Percentiles rank a stretch among this genome's conserved stretches.
These are phyloP conservation scores for Ligustrum vulgare DNA, from an alignment of 257 asterid species.

Conservation along the genomic window DNA sequence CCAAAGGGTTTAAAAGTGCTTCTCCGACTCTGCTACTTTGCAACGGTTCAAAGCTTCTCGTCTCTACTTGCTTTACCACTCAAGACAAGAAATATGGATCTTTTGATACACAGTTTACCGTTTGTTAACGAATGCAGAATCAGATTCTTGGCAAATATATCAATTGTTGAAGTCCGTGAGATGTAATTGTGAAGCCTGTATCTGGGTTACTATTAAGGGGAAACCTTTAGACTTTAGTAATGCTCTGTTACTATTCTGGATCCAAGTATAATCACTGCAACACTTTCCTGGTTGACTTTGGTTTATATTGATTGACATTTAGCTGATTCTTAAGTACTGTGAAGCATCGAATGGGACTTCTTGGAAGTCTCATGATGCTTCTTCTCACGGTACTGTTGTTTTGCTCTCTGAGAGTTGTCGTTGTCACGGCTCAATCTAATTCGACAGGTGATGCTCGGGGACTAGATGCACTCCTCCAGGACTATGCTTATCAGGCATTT, in stretches of 20 bases:
- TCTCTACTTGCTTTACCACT: conserved; percentile 16
- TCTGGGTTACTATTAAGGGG: not conserved
- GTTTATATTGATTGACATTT: not conserved
- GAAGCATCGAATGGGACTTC: conserved; percentile 51
- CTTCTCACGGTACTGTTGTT: conserved; percentile 32
- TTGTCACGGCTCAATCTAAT: conserved; percentile 2
- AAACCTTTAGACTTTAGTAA: not conserved
- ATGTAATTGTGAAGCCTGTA: not conserved
- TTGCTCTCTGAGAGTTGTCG: conserved; percentile 27
- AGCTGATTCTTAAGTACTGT: not conserved
- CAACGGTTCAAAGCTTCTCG: conserved; percentile 25
- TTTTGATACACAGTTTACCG: conserved; percentile 5
- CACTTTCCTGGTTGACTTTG: not conserved
- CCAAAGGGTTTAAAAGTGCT: conserved; percentile 17
- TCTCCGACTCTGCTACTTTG: conserved; percentile 1
- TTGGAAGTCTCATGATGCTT: conserved; percentile 39
- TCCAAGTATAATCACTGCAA: not conserved
- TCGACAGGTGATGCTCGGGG: conserved; percentile 1
- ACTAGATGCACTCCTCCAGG: conserved; percentile 61
- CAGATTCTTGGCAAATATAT: not conserved
- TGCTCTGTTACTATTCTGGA: not conserved
- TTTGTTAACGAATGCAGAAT: not conserved
- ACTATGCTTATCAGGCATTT: conserved; percentile 54
- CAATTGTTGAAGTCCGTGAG: not conserved
- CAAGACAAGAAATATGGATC: not conserved